Conservation (phyloP, 2,329 filamentous ascomycete species). For the Fusarium sulawesiense region DNA sequence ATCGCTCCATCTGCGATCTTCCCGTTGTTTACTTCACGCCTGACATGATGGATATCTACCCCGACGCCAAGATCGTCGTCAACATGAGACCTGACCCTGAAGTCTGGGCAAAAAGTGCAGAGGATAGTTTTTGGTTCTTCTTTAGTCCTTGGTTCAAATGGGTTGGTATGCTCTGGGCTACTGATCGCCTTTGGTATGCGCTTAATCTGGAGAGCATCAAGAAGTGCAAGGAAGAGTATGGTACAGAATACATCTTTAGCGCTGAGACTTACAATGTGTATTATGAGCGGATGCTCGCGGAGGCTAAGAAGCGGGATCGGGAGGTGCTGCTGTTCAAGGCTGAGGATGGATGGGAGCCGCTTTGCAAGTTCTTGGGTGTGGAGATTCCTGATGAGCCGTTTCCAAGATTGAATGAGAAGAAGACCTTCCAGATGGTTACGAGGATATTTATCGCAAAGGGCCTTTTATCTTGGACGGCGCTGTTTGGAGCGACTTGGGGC, state of each 20-base stretch:
- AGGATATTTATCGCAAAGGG: conserved; percentile 32
- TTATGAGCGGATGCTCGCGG: conserved; percentile 42
- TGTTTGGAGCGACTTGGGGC: conserved; percentile 24
- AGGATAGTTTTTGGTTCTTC: conserved; percentile 47
- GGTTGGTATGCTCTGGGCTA: conserved; percentile 43
- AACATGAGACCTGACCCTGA: conserved; percentile 47
- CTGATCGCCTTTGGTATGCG: conserved; percentile 47
- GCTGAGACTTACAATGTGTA: conserved; percentile 19
- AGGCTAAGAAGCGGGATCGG: conserved; percentile 48
- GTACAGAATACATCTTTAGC: not conserved
- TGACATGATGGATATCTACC: conserved; percentile 55
- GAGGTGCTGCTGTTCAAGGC: conserved; percentile 45
- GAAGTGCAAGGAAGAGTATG: not conserved
- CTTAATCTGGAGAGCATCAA: conserved; percentile 30
- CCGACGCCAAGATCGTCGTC: conserved; percentile 49
- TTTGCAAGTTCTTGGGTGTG: conserved; percentile 53
- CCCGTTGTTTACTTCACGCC: conserved; percentile 50
- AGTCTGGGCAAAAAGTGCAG: conserved; percentile 46
- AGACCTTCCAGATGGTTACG: conserved; percentile 26
- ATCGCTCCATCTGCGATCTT: conserved; percentile 47
- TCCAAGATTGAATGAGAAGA: conserved; percentile 38
- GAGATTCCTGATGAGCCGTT: conserved; percentile 32
- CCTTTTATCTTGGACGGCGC: conserved; percentile 20
- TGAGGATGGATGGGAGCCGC: conserved; percentile 56
- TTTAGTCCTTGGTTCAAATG: conserved; percentile 42